Conservation (phyloP, 495 filamentous ascomycete genomes). For the Xylaria bambusicola region DNA sequence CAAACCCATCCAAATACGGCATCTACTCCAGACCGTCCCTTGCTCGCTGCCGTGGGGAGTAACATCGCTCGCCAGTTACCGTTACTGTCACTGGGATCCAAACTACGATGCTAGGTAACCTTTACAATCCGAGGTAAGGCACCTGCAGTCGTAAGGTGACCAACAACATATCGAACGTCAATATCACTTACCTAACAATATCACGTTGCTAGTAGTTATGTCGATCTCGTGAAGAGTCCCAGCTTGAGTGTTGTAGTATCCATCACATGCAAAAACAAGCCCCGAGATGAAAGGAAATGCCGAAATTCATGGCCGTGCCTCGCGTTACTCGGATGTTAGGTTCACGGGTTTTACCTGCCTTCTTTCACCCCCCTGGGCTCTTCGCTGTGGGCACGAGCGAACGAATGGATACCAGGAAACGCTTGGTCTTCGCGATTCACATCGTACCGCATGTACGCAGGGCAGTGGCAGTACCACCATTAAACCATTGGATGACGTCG, state of each 20-base stretch:
- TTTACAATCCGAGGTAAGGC: background rate
- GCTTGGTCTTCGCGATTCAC: background rate
- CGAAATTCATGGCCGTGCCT: background rate
- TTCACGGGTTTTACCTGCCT: too few species aligned
- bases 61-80: background rate
- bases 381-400: background rate
- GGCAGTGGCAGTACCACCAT: background rate
- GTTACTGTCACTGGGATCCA: background rate
- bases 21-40: background rate
- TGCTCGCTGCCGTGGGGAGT: background rate
- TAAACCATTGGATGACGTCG: background rate
- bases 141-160: background rate
- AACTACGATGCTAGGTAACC: too few species aligned
- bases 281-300: background rate
- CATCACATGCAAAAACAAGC: slow-evolving; percentile 14
- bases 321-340: too few species aligned
- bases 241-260: background rate
- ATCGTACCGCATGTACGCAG: background rate
- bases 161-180: background rate
- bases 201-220: background rate
- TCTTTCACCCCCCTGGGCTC: too few species aligned
- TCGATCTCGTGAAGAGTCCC: background rate
- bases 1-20: slow-evolving; percentile 2
- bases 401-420: background rate
- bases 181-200: slow-evolving; percentile 13